Base-by-base conservation (phyloP, 1,284 basidiomycete species). In the Pseudozyma hubeiensis region DNA sequence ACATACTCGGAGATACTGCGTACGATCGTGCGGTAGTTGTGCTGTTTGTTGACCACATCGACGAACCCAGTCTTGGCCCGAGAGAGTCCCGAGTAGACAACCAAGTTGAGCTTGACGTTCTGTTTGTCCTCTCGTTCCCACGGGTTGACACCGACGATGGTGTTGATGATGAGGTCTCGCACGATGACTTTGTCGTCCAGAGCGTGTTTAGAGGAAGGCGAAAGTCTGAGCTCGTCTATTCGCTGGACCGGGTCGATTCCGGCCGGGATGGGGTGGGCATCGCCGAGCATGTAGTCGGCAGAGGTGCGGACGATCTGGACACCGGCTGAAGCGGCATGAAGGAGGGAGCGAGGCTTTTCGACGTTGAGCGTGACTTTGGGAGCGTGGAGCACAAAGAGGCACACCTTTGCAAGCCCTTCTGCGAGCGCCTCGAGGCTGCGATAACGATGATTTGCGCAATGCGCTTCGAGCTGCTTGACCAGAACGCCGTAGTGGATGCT, bases 61-160 rank as follows among this genome's bases (percentile, higher is more conserved):
- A 63, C 60, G 51, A 61, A 24, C 33, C 64, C 62, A 6, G 55
- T 56, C 16, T 64, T 64, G 35, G 63, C 59, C 3, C 67, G 56
- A 37, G 64, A 65, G 9, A 62, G 50, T 17, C 81, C 72, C 7
- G 81, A 69, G 17, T 84, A 85, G 17, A 90, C 81, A 7, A 80
- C 77, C 17, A 92, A 69, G 72, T 91, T 89, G 53, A 91, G 85
- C 17, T 88, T 85, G n/a, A 93, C 88, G 34, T 88, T 82, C 81
- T 94, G 93, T 77, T 88, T 88, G 79, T 91, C 89, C 50, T 87
- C 81, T 16, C 92, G 86, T 84, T 94, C 93, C 81, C 89, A 90
- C 3, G 88, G 86, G 77, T 92, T 90, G 49, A 94, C 87, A 0
- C 92, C 93, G 49, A 94, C 86, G 57, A 93, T 88, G 31, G 88